Conservation (phyloP, 2,329 filamentous ascomycete species). For the Westerdykella aurantiaca region DNA sequence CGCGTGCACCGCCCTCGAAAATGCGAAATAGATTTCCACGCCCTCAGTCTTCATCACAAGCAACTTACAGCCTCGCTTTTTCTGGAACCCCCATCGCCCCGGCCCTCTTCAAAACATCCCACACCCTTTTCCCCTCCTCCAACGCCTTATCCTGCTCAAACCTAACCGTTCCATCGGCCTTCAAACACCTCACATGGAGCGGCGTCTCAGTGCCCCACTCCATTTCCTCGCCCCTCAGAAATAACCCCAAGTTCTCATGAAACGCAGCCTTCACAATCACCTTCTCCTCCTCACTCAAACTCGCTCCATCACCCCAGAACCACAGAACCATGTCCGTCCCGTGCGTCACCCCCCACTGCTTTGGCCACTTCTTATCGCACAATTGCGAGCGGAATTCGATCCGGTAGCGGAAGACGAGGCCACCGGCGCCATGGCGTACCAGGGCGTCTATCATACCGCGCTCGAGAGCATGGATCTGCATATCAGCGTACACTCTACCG, state of each 20-base stretch:
- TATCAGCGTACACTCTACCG: conserved; percentile 51
- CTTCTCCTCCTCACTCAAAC: conserved; percentile 43
- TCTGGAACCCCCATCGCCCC: conserved; percentile 7
- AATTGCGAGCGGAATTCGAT: conserved; percentile 50
- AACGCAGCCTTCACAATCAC: conserved; percentile 33
- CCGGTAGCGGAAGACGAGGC: conserved; percentile 48
- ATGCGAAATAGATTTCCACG: no score
- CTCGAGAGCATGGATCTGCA: conserved; percentile 51
- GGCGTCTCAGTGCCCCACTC: conserved; percentile 36
- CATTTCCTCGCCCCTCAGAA: conserved; percentile 39
- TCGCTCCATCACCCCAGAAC: conserved; percentile 50
- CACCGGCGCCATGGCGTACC: conserved; percentile 38
- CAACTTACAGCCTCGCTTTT: conserved; percentile 7
- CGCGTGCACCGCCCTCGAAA: no score
- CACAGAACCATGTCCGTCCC: conserved; percentile 50
- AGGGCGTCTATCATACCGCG: conserved; percentile 48
- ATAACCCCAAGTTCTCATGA: conserved; percentile 36
- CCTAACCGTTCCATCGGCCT: conserved; percentile 42
- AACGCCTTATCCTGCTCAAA: conserved; percentile 44
- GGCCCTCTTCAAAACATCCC: conserved; percentile 37
- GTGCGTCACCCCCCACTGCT: conserved; percentile 51
- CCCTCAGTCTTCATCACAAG: neutral
- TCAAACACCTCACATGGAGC: conserved; percentile 42
- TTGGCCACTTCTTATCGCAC: conserved; percentile 39
- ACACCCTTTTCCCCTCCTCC: conserved; percentile 45